Evolutionary conservation across 1,284 basidiomycete species (phyloP), one percentile per base, ranked within the genome.

Genomic region (Kalmanozyma brasiliensis): DNA sequence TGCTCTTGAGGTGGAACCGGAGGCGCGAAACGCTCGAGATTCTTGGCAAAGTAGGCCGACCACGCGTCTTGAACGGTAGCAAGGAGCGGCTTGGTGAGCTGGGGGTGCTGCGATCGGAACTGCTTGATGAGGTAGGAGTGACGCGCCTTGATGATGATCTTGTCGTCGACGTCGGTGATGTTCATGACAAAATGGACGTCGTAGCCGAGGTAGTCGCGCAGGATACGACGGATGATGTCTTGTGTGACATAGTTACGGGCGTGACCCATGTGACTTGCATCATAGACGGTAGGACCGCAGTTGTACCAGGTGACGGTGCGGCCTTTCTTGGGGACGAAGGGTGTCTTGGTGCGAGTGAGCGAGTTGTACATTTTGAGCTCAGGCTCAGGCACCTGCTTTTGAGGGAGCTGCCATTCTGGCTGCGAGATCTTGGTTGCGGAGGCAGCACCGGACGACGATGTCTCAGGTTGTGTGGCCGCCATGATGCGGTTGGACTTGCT

Each of bases 161-260:
- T 99, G 87, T 98, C 96, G 82, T 99, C 96, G 70, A 99, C 96
- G 83, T 99, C 96, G 5, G 96, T 99, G 78, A 99, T 89, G 84
- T 99, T 99, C 94, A 97, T 97, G 56, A 98, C 95, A 83, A 98
- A 98, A 82, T 97, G 92, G 59, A 98, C 90, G 80, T 98, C 92
- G 82, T 96, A 98, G 41, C 91, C 91, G 84, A 98, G 97, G 84
- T 97, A 98, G 84, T 98, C 94, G 2, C 90, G 87, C 84, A 98
- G 86, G 64, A 99, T 93, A 48, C 96, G 87, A 52, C 96, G 87
- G 40, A 99, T 86, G 74, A 98, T 88, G 83, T 99, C 96, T 83
- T 98, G 95, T 0, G 96, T 94, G 38, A 98, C 91, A 85, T 99
- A 99, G 86, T 97, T 98, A 78, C 95, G 89, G 8, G 96, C 96